phyloP scores from a whole-genome alignment of 1,139 yeast species.

The Suhomyces coccinellae region DNA sequence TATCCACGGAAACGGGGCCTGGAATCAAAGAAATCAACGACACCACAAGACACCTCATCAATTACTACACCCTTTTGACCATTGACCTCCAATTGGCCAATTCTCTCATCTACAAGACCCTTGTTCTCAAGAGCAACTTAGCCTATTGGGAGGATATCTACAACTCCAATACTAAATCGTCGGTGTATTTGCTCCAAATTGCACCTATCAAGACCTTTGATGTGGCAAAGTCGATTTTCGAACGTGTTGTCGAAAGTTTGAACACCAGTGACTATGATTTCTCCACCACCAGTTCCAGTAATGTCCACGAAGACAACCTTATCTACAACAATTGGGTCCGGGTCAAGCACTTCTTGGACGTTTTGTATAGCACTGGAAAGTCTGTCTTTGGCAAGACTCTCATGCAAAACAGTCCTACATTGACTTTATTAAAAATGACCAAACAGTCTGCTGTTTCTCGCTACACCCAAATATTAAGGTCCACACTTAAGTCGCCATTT shows the following conservation, averaged over 20 bases:
- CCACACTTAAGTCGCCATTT: conserved; percentile 21
- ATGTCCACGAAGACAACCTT: conserved; percentile 19
- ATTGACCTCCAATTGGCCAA: conserved; percentile 33
- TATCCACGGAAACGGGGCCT: not conserved
- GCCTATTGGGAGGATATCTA: conserved; percentile 39
- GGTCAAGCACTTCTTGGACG: conserved; percentile 9
- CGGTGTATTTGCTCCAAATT: conserved; percentile 37
- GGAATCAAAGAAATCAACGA: conserved; percentile 8
- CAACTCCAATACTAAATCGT: conserved; percentile 27
- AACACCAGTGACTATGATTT: conserved; percentile 6
- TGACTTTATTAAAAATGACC: conserved; percentile 10
- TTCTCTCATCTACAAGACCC: conserved; percentile 36
- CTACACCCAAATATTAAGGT: conserved; percentile 12
- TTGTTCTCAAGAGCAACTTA: conserved; percentile 35
- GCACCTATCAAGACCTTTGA: conserved; percentile 28
- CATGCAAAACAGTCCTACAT: conserved; percentile 11
- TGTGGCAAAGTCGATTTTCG: conserved; percentile 16
- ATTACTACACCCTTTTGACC: conserved; percentile 28
- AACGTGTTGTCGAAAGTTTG: not conserved
- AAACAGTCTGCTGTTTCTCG: conserved; percentile 3
- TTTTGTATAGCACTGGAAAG: conserved; percentile 1
- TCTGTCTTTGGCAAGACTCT: conserved; percentile 4
- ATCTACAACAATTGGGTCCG: conserved; percentile 16
- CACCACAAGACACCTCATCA: conserved; percentile 20
- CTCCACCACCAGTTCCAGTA: not conserved